A percentile compares a stretch with the other conserved stretches of the same genome.
These are phyloP conservation scores for Pharnaceum exiguum DNA, from an alignment of 148 eudicot genomes.

Conservation along the genomic window DNA sequence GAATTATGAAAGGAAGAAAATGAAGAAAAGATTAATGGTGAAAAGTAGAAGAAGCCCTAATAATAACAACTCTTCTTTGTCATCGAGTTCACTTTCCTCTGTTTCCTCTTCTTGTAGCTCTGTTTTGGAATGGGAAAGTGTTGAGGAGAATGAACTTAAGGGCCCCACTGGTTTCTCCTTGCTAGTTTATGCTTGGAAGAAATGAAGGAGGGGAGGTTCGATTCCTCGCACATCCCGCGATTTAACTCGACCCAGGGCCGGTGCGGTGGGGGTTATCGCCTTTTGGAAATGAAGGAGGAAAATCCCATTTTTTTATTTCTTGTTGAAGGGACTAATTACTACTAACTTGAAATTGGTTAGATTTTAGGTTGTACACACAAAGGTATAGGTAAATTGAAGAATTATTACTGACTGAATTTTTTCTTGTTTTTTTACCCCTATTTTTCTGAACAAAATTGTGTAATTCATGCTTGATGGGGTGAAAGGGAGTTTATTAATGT, in stretches of 20 bases:
- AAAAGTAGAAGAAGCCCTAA: constrained; percentile 45
- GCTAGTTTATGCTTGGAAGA: constrained; percentile 84
- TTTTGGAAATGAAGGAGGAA: no score
- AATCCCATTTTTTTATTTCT: neutral
- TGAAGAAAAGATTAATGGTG: constrained; percentile 47
- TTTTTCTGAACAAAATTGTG: no score
- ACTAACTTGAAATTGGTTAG: constrained; percentile 9
- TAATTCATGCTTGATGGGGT: neutral
- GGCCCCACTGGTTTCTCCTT: constrained; percentile 77
- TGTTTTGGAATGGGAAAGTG: constrained; percentile 82
- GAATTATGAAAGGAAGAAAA: constrained; percentile 51
- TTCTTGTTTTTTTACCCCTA: neutral
- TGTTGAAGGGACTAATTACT: constrained; percentile 11
- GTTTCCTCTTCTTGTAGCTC: constrained; percentile 65
- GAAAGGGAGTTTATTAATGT: no score
- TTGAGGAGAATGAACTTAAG: constrained; percentile 68
- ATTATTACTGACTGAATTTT: constrained; percentile 8
- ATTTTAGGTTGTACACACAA: constrained; percentile 11
- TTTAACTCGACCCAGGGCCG: no score
- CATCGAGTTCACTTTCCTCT: constrained; percentile 60
- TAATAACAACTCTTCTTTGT: constrained; percentile 45
- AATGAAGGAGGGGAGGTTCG: constrained; percentile 8
- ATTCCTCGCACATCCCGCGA: no score
- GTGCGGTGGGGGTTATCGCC: no score
- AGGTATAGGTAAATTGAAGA: neutral